Conservation (phyloP, 768 basidiomycete genomes). For the Tricholoma bakamatsutake region DNA sequence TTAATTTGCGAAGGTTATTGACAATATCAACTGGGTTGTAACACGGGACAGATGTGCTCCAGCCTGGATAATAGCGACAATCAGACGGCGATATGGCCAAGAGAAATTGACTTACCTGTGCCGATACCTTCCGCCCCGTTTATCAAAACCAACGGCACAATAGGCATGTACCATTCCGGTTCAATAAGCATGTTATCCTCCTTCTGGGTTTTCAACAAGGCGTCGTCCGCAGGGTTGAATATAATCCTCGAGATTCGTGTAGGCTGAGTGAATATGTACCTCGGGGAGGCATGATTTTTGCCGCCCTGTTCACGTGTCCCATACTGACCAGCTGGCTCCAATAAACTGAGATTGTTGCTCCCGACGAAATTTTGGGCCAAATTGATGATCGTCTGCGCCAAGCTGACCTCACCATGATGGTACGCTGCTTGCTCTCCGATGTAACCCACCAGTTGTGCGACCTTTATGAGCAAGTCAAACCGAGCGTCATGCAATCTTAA, state of each 20-base stretch:
- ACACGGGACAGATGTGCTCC: conserved; percentile 90
- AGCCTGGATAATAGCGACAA: conserved; percentile 46
- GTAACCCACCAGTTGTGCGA: conserved; percentile 94
- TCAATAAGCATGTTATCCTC: conserved; percentile 87
- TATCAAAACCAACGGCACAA: conserved; percentile 81
- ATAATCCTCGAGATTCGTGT: conserved; percentile 67
- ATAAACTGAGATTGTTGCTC: conserved; percentile 88
- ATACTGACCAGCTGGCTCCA: conserved; percentile 89
- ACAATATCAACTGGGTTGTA: conserved; percentile 93
- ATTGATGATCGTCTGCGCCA: conserved; percentile 87
- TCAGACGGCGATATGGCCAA: not conserved
- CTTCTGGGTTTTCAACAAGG: conserved; percentile 73
- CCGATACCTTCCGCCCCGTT: conserved; percentile 98
- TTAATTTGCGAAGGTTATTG: conserved; percentile 76
- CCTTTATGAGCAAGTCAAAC: conserved; percentile 33
- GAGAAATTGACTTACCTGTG: conserved; percentile 53
- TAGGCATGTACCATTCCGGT: conserved; percentile 91
- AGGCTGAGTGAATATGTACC: conserved; percentile 91
- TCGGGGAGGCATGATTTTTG: conserved; percentile 92
- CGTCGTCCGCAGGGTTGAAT: conserved; percentile 82
- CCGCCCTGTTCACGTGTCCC: conserved; percentile 92
- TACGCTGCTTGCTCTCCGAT: conserved; percentile 92
- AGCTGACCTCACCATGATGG: conserved; percentile 91
- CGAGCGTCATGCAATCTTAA: not conserved
- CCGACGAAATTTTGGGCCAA: conserved; percentile 94